Conservation (phyloP, 2,329 filamentous ascomycete species). For the Chaetothyriales sp. region DNA sequence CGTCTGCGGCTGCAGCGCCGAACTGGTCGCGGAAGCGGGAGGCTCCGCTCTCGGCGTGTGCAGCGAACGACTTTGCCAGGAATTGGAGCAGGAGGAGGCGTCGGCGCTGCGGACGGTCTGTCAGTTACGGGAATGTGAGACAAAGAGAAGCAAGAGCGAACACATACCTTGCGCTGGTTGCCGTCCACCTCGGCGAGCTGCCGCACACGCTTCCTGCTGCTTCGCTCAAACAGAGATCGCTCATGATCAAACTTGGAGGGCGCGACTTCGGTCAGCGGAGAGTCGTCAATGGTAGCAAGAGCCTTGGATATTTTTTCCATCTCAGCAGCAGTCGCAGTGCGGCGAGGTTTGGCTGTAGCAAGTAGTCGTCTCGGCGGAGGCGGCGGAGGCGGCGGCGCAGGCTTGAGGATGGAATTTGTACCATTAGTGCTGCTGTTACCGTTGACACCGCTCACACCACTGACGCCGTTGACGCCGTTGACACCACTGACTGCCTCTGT, state of each 20-base stretch:
- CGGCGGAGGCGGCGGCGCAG: no score
- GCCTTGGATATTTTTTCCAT: constrained; percentile 54
- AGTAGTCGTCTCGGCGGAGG: constrained; percentile 18
- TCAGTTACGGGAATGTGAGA: constrained; percentile 3
- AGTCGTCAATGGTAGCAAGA: constrained; percentile 44
- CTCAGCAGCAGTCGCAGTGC: constrained; percentile 42
- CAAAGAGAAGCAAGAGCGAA: constrained; percentile 2
- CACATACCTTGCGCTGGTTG: constrained; percentile 46
- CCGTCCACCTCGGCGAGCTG: constrained; percentile 50
- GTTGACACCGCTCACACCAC: not conserved
- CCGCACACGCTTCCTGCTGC: constrained; percentile 50
- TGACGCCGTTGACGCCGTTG: not conserved
- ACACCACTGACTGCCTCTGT: not conserved
- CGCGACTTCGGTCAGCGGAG: constrained; percentile 44
- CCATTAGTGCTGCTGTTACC: not conserved
- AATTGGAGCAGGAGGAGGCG: constrained; percentile 40
- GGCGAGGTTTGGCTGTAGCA: constrained; percentile 42
- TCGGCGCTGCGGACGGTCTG: constrained; percentile 37
- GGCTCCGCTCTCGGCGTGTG: constrained; percentile 56
- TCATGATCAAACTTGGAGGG: constrained; percentile 36
- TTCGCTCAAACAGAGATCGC: constrained; percentile 38
- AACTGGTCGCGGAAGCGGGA: constrained; percentile 61
- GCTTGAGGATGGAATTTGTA: not conserved
- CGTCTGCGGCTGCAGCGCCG: constrained; percentile 64
- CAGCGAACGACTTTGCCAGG: constrained; percentile 44